Evolutionary conservation across 2,329 filamentous ascomycete genomes (phyloP).

Genomic region (Colletotrichum liaoningense): DNA sequence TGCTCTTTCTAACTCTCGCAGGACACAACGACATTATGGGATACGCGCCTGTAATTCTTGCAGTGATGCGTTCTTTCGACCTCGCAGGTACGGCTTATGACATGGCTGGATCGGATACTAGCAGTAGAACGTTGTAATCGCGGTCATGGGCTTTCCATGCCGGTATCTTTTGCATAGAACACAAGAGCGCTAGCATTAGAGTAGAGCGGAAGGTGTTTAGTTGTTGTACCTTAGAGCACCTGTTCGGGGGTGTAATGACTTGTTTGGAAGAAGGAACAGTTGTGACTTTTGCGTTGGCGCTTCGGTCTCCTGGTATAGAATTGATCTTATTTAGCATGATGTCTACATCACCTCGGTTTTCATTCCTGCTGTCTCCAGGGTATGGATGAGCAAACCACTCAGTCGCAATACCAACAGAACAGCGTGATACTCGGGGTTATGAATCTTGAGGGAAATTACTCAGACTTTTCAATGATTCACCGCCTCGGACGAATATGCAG

Average conservation of each 20-base stretch:
- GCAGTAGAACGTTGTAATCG: background rate
- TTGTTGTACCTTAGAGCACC: no score
- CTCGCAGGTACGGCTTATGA: conserved; percentile 39
- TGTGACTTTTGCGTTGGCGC: background rate
- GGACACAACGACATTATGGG: conserved; percentile 78
- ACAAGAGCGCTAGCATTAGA: conserved; percentile 1
- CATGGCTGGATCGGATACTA: conserved; percentile 16
- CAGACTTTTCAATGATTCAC: no score
- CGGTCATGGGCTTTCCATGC: background rate
- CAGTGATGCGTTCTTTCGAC: conserved; percentile 74
- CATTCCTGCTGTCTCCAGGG: no score
- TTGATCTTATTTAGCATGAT: background rate
- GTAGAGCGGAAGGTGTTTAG: background rate
- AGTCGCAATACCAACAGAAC: no score
- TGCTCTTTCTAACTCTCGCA: conserved; percentile 45
- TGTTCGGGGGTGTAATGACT: background rate
- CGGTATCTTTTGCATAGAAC: background rate
- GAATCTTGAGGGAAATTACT: no score
- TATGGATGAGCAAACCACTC: no score
- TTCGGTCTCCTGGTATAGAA: background rate
- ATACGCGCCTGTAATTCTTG: conserved; percentile 72
- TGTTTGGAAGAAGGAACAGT: background rate
- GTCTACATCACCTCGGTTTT: no score
- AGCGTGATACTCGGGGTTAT: no score
- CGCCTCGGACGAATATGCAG: no score